Evolutionary conservation across 1,284 basidiomycete species (phyloP).

Genomic region (Heterobasidion annosum): DNA sequence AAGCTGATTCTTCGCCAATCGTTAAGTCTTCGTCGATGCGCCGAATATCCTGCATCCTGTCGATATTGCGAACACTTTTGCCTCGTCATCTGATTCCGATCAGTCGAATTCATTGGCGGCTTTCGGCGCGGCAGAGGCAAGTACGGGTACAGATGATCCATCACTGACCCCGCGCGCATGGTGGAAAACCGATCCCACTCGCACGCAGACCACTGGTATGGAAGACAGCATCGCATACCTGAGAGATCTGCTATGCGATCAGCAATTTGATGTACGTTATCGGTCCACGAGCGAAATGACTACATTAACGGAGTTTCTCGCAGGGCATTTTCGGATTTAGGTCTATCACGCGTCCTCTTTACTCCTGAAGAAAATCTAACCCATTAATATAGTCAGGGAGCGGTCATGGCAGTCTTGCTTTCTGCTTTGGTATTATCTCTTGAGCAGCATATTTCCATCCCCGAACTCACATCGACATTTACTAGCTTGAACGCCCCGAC

Average conservation of each 20-base stretch:
- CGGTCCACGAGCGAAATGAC: not conserved
- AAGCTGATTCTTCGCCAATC: not conserved
- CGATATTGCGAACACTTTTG: slow-evolving; percentile 46
- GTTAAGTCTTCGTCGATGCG: slow-evolving; percentile 72
- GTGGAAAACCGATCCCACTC: slow-evolving; percentile 55
- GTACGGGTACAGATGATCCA: slow-evolving; percentile 40
- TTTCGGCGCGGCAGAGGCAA: slow-evolving; percentile 48
- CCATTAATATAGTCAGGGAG: slow-evolving; percentile 58
- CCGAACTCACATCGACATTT: not conserved
- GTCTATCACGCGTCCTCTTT: slow-evolving; percentile 20
- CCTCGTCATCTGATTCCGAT: slow-evolving; percentile 19
- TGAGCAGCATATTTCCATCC: slow-evolving; percentile 6
- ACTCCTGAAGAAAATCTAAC: not conserved
- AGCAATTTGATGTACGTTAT: slow-evolving; percentile 47
- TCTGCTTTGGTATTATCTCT: slow-evolving; percentile 52
- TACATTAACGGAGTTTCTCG: not conserved
- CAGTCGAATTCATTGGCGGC: slow-evolving; percentile 28
- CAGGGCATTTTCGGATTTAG: slow-evolving; percentile 83
- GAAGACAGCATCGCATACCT: slow-evolving; percentile 43
- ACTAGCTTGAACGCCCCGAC: slow-evolving; percentile 43
- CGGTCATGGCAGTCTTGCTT: slow-evolving; percentile 69
- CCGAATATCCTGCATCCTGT: slow-evolving; percentile 67
- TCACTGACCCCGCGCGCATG: slow-evolving; percentile 70
- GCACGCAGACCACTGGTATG: slow-evolving; percentile 45
- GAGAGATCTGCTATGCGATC: slow-evolving; percentile 37